Percentiles rank a stretch among this genome's conserved stretches.
These are phyloP conservation scores for Juglanconis sp. DNA, from an alignment of 2,329 filamentous ascomycete species.

Conservation along the genomic window DNA sequence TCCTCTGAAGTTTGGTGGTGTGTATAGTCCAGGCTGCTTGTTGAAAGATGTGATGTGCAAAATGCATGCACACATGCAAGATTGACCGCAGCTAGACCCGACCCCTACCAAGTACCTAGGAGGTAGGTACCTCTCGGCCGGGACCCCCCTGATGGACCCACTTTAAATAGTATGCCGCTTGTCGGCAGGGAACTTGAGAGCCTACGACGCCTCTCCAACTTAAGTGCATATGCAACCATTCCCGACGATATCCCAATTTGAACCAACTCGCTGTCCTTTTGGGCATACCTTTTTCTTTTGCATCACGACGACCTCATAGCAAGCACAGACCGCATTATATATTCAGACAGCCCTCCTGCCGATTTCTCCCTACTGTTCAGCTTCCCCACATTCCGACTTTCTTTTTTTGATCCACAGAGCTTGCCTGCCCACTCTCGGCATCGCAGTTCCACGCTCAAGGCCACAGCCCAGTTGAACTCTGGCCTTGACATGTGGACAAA, in stretches of 20 bases:
- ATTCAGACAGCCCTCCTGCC: neutral
- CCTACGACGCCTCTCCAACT: neutral
- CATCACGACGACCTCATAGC: constrained; percentile 1
- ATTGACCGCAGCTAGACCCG: neutral
- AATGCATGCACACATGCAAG: neutral
- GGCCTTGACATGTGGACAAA: constrained; percentile 16
- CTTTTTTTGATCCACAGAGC: neutral
- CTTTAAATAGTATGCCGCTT: neutral
- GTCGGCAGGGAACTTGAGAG: neutral
- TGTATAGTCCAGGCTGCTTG: neutral
- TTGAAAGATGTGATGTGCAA: neutral
- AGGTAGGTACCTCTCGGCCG: neutral
- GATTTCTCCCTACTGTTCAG: neutral
- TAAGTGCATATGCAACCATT: neutral
- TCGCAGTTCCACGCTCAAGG: constrained; percentile 6
- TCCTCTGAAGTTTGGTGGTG: neutral
- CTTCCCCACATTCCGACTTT: neutral
- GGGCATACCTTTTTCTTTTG: neutral
- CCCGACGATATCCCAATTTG: neutral
- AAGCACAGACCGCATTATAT: neutral
- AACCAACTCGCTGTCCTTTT: constrained; percentile 7
- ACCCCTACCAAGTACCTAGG: neutral
- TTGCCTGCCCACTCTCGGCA: constrained; percentile 1
- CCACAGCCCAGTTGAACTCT: neutral
- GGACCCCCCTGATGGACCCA: neutral